These are phyloP conservation scores for Plectosphaerella cucumerina DNA, from an alignment of 2,329 filamentous ascomycete genomes.

Conservation along the genomic window DNA sequence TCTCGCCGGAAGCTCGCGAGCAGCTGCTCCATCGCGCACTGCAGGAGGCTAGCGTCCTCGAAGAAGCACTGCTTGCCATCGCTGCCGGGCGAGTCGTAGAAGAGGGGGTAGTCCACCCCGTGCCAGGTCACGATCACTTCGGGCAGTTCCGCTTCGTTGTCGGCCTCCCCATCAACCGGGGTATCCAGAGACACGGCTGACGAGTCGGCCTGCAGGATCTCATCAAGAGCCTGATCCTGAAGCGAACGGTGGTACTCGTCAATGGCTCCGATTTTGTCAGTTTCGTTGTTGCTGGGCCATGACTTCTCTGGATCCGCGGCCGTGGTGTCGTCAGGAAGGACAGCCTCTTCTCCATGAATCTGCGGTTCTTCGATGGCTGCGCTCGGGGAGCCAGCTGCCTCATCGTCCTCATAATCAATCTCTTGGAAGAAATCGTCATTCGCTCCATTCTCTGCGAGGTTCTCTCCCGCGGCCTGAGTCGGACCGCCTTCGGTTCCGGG, in stretches of 20 bases:
- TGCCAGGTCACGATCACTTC: conserved; percentile 38
- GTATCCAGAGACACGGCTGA: conserved; percentile 9
- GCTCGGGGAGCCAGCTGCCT: conserved; percentile 16
- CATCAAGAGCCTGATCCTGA: neutral
- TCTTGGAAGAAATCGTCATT: conserved; percentile 16
- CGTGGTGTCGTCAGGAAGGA: conserved; percentile 2
- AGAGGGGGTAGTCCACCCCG: conserved; percentile 37
- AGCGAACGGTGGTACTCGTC: neutral
- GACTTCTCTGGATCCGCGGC: no score
- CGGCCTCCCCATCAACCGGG: conserved; percentile 11
- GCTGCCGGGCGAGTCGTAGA: conserved; percentile 19
- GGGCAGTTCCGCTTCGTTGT: conserved; percentile 21
- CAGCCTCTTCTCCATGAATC: conserved; percentile 1
- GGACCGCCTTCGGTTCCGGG: no score
- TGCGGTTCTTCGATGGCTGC: no score
- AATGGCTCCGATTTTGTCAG: neutral
- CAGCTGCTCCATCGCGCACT: conserved; percentile 39
- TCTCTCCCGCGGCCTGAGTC: neutral
- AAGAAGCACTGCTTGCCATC: conserved; percentile 40
- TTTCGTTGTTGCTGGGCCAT: neutral
- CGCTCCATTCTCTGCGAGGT: neutral
- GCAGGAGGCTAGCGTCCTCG: conserved; percentile 33
- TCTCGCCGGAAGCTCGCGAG: conserved; percentile 40
- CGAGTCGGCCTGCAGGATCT: conserved; percentile 5
- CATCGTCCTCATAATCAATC: conserved; percentile 30